Conservation (phyloP, 2,329 filamentous ascomycete species). For the Trichoderma pleuroti region DNA sequence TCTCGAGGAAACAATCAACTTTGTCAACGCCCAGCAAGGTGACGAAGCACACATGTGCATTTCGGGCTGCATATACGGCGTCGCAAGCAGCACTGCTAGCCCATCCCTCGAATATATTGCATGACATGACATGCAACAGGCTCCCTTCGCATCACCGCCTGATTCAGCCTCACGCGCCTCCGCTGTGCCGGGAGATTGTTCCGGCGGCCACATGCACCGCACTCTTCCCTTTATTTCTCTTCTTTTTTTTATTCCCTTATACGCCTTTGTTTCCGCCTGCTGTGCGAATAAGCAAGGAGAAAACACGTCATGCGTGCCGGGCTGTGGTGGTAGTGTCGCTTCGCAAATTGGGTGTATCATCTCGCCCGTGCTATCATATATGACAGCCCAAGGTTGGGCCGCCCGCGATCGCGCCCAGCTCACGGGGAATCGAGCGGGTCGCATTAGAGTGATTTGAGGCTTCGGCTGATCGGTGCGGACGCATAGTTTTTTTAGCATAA, state of each 20-base stretch:
- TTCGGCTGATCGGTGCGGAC: slow-evolving; percentile 6
- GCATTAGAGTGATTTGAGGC: not conserved
- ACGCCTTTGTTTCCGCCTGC: not conserved
- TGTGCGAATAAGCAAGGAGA: not conserved
- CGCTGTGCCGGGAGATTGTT: not conserved
- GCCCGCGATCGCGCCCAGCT: slow-evolving; percentile 16
- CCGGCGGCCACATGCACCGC: slow-evolving; percentile 4
- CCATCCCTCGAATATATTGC: not conserved
- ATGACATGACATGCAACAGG: not conserved
- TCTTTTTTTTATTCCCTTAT: not conserved
- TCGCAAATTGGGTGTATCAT: not conserved
- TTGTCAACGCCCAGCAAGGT: not conserved
- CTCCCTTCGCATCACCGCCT: not conserved
- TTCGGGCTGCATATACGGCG: not conserved
- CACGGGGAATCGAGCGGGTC: slow-evolving; percentile 8
- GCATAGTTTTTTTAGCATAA: not conserved
- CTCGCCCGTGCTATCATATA: slow-evolving; percentile 2
- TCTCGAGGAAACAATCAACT: slow-evolving; percentile 25
- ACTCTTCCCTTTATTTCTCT: not conserved
- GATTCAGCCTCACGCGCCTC: slow-evolving; percentile 6
- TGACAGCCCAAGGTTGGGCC: slow-evolving; percentile 1
- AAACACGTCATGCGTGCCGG: not conserved
- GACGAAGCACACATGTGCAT: not conserved
- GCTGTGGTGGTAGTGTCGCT: not conserved
- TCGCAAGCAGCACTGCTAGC: not conserved